Evolutionary conservation across 495 filamentous ascomycete species (phyloP), one percentile per base, ranked within the genome.

Genomic region (Hapsidospora chrysogenum): DNA sequence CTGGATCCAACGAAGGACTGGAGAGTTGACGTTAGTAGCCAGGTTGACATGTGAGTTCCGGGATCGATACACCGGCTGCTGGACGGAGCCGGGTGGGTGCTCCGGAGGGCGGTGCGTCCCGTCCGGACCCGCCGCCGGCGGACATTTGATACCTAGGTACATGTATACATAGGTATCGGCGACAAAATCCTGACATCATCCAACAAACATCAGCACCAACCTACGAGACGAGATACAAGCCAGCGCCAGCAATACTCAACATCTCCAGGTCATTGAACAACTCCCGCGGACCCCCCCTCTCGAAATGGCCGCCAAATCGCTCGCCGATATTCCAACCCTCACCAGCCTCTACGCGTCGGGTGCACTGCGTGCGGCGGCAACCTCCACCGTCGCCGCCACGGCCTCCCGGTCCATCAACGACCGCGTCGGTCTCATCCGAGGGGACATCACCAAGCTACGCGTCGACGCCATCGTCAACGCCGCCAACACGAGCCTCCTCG

Each of bases 401-500:
- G 62, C 72, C 7, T 70, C 63, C 17, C 48, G 66, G 29, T 31
- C 51, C 10, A 54, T 82, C 50, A 97, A 97, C 53, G 59, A 76
- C 47, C 76, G 66, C 33, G 61, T 97, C 41, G 66, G 67, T 17
- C 52, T 82, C 20, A 64, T 89, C 42, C 72, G 72, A 35, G 63
- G 68, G 31, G 86, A 94, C 52, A 93, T 97, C 55, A 94, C 86
- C 10, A 76, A 60, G 9, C 70, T 97, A 11, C 52, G 63, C 29
- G 71, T 85, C 21, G 83, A 81, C 44, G 76, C 75, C 39, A 94
- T 95, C 45, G 86, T 95, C 48, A 95, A 96, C 53, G 87, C 89
- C 8, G 86, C 89, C 15, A 95, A 95, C 50, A 53, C 57, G 13
- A 74, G 67, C 6, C 68, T 97, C 0, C 63, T 80, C 2, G 80